Percentiles rank a stretch among this genome's conserved stretches.
phyloP scores from a whole-genome alignment of 2,329 filamentous ascomycete species.

The Fusarium multiceps region DNA sequence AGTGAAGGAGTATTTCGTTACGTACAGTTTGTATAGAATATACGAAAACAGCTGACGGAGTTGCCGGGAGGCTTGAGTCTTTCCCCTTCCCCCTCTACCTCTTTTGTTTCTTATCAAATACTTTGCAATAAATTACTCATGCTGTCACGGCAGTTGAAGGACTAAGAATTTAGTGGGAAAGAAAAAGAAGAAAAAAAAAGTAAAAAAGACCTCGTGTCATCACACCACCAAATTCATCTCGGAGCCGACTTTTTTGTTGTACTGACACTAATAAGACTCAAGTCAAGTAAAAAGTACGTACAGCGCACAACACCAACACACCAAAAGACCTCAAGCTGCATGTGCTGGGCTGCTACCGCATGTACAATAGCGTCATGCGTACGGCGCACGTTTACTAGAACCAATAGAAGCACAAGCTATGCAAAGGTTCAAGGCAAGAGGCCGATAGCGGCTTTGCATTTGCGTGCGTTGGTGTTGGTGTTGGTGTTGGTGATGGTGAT shows the following conservation, averaged over 20 bases:
- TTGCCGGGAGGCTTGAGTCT: not conserved
- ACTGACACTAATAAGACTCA: constrained; percentile 1
- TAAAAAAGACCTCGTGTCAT: constrained; percentile 11
- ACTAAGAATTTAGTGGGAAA: not conserved
- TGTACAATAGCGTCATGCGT: constrained; percentile 46
- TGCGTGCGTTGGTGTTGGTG: constrained; percentile 21
- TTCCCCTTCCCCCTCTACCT: not conserved
- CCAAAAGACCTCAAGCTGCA: constrained; percentile 3
- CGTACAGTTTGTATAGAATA: constrained; percentile 22
- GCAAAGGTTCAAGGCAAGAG: constrained; percentile 34
- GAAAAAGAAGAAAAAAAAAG: not conserved
- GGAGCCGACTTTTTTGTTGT: constrained; percentile 20
- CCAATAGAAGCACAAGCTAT: constrained; percentile 33
- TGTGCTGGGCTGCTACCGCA: constrained; percentile 25
- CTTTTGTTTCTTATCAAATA: not conserved
- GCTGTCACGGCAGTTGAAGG: constrained; percentile 23
- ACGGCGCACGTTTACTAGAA: constrained; percentile 23
- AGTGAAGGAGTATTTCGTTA: constrained; percentile 17
- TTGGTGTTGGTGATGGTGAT: constrained; percentile 17
- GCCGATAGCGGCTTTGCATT: constrained; percentile 33
- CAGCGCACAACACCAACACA: constrained; percentile 3
- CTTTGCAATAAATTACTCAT: not conserved
- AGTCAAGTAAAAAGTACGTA: constrained; percentile 9
- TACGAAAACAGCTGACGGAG: constrained; percentile 9
- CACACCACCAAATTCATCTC: constrained; percentile 23